Percentiles rank a stretch among this genome's conserved stretches.
These are phyloP conservation scores for Alliaria petiolata DNA, from an alignment of 345 rosid species.

Conservation along the genomic window DNA sequence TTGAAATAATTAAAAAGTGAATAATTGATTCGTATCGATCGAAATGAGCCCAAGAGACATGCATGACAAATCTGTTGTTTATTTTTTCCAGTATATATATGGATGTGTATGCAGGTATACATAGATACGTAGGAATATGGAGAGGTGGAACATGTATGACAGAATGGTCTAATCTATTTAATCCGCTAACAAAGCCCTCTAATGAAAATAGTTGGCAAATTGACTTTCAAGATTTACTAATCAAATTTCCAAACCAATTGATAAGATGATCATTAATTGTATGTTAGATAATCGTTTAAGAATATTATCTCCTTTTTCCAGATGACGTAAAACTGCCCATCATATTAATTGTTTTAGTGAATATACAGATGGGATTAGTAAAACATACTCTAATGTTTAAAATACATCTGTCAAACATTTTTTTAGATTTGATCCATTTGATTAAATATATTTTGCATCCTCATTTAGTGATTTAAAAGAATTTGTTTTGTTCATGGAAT, in stretches of 20 bases:
- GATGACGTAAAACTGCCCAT: conserved; percentile 20
- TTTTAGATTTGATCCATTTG: conserved; percentile 18
- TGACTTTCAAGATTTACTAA: conserved; percentile 19
- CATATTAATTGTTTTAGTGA: conserved; percentile 4
- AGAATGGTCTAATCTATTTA: conserved; percentile 25
- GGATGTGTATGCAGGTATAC: background rate
- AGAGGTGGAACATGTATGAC: conserved; percentile 33
- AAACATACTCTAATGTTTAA: conserved; percentile 21
- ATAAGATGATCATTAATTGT: background rate
- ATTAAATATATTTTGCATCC: background rate
- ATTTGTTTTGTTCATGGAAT: background rate
- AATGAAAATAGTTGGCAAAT: conserved; percentile 18
- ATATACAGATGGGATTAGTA: conserved; percentile 20
- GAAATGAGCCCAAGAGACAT: background rate
- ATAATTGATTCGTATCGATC: too few relatives aligned
- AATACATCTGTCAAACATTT: conserved; percentile 26
- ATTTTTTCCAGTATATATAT: background rate
- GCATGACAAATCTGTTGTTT: background rate
- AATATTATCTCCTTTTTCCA: conserved; percentile 14
- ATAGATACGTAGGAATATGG: conserved; percentile 14
- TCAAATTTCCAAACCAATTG: too few relatives aligned
- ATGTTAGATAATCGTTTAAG: conserved; percentile 20
- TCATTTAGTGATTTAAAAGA: background rate
- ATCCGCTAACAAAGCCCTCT: background rate
- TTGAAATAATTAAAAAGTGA: too few relatives aligned